A percentile compares a stretch with the other conserved stretches of the same genome.
Conservation (phyloP, 805 yeast genomes). For the Zygosaccharomyces kombuchaensis region DNA sequence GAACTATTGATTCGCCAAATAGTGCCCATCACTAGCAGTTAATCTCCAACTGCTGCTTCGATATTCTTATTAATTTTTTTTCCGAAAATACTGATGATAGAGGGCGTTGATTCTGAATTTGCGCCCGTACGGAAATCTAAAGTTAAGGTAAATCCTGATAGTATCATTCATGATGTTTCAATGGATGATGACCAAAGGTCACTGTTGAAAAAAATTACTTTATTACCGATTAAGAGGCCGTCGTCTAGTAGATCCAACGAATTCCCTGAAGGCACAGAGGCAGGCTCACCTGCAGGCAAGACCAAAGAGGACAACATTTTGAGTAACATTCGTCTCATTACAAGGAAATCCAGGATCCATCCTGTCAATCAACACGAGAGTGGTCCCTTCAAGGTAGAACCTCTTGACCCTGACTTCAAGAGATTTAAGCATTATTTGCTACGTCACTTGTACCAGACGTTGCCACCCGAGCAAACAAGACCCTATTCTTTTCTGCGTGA, state of each 20-base stretch:
- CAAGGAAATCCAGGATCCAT: constrained; percentile 2
- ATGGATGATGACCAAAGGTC: constrained; percentile 21
- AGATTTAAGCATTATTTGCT: constrained; percentile 21
- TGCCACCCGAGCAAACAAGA: constrained; percentile 20
- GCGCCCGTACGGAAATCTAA: constrained; percentile 27
- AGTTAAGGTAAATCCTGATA: constrained; percentile 18
- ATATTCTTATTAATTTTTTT: neutral
- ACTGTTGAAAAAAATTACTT: constrained; percentile 13
- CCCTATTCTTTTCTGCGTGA: constrained; percentile 22
- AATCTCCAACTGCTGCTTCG: neutral
- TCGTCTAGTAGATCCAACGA: neutral
- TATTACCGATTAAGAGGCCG: constrained; percentile 20
- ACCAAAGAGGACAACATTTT: constrained; percentile 5
- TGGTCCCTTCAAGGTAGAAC: constrained; percentile 2
- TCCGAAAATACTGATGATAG: constrained; percentile 2
- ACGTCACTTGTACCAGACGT: constrained; percentile 20
- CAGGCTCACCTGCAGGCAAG: neutral
- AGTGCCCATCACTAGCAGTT: too few species aligned
- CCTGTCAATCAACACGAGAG: neutral
- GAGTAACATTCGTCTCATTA: constrained; percentile 12
- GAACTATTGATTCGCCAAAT: too few species aligned
- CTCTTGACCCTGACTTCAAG: constrained; percentile 15
- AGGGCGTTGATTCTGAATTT: constrained; percentile 24
- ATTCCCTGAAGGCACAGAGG: neutral
- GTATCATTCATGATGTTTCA: constrained; percentile 25